Conservation (phyloP, 2,329 filamentous ascomycete genomes). For the Didymella arachidicola region DNA sequence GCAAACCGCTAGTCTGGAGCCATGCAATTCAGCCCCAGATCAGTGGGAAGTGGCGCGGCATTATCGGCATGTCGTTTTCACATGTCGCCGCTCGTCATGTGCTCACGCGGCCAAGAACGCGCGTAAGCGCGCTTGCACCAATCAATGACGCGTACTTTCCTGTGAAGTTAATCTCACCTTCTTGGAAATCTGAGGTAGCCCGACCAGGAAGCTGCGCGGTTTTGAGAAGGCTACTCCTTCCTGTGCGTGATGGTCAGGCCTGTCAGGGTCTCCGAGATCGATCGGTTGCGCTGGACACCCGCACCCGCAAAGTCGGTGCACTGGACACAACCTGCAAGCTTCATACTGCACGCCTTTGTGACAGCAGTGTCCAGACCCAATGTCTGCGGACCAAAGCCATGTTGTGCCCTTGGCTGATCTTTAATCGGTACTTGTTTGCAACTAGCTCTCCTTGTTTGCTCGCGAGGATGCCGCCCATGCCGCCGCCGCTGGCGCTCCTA, state of each 20-base stretch:
- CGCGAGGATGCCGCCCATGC: background rate
- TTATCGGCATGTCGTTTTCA: background rate
- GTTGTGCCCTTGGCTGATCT: background rate
- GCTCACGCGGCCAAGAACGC: background rate
- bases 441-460: background rate
- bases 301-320: background rate
- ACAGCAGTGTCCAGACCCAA: background rate
- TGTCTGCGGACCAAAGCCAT: background rate
- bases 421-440: background rate
- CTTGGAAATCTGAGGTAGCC: background rate
- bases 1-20: too few relatives aligned
- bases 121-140: background rate
- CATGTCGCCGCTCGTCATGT: background rate
- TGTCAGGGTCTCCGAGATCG: background rate
- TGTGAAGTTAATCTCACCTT: too few relatives aligned
- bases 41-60: too few relatives aligned
- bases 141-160: constrained; percentile 10
- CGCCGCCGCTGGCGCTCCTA: background rate
- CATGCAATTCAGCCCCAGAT: too few relatives aligned
- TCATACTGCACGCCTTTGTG: background rate
- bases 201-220: background rate
- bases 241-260: background rate
- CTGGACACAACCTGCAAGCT: background rate
- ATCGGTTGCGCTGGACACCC: background rate
- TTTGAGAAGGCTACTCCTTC: background rate